Conservation (phyloP, 2,329 filamentous ascomycete species). For the Calycina herbarum region DNA sequence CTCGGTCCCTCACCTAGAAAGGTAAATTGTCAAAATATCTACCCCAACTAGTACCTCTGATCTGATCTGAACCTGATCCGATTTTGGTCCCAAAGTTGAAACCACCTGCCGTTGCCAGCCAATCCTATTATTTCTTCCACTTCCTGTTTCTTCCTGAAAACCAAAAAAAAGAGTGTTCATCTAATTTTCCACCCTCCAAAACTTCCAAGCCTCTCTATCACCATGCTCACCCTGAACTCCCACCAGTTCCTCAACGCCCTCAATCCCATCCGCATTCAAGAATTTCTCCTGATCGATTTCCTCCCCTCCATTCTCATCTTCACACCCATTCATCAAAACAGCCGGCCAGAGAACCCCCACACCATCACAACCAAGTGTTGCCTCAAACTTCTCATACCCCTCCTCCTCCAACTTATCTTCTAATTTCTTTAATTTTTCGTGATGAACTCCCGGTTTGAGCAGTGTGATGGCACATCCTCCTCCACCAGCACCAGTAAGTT, state of each 20-base stretch:
- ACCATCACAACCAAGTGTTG: slow-evolving; percentile 87
- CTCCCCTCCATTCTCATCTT: slow-evolving; percentile 77
- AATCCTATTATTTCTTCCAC: background rate
- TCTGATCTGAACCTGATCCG: background rate
- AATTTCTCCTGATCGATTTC: slow-evolving; percentile 93
- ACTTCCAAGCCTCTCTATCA: slow-evolving; percentile 80
- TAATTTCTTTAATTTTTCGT: slow-evolving; percentile 59
- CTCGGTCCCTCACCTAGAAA: background rate
- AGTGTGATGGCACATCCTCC: slow-evolving; percentile 95
- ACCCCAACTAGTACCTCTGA: background rate
- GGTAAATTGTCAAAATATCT: background rate
- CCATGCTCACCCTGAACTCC: slow-evolving; percentile 71
- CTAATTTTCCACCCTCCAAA: slow-evolving; percentile 66
- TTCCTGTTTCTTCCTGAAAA: background rate
- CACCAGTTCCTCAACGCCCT: slow-evolving; percentile 84
- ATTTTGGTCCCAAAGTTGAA: background rate
- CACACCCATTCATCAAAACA: slow-evolving; percentile 79
- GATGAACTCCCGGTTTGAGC: slow-evolving; percentile 65
- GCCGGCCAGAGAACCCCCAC: slow-evolving; percentile 94
- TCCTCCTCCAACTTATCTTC: slow-evolving; percentile 66
- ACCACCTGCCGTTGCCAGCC: slow-evolving; percentile 28
- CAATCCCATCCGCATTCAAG: slow-evolving; percentile 77
- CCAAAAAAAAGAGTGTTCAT: background rate
- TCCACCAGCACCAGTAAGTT: slow-evolving; percentile 92
- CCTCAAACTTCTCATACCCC: slow-evolving; percentile 82